These are phyloP conservation scores for Salvia rosmarinus DNA, from an alignment of 257 asterid genomes.

Conservation along the genomic window DNA sequence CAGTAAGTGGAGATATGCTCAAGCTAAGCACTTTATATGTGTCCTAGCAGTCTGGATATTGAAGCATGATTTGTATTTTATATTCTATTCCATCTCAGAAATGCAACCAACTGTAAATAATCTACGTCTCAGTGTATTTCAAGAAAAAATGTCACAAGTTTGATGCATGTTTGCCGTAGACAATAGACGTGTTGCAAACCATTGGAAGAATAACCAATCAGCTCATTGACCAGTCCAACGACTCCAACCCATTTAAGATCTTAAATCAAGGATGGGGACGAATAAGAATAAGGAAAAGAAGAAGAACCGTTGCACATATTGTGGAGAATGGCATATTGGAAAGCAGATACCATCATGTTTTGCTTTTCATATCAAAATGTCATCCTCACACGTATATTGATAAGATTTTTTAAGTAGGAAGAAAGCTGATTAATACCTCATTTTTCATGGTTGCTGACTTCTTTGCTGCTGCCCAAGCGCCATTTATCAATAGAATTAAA, in stretches of 20 bases:
- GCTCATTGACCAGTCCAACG: not conserved
- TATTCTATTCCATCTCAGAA: not conserved
- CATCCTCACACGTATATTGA: slow-evolving; percentile 4
- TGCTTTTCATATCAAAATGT: not conserved
- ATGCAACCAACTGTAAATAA: slow-evolving; percentile 3
- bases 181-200: not conserved
- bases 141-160: not conserved
- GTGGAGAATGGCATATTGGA: not conserved
- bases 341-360: slow-evolving; percentile 2
- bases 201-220: not conserved
- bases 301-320: not conserved
- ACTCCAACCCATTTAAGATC: slow-evolving; percentile 14
- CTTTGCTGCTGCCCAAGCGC: slow-evolving; percentile 92
- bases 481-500: slow-evolving; percentile 78
- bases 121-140: not conserved
- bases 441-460: slow-evolving; percentile 79
- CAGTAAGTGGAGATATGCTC: not conserved
- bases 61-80: not conserved
- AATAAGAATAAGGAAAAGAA: not conserved
- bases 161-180: not conserved
- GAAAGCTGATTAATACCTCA: slow-evolving; percentile 61
- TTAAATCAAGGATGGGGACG: slow-evolving; percentile 5
- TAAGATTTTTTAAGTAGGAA: not conserved
- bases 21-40: not conserved
- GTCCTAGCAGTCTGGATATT: not conserved